Percentiles rank a stretch among this genome's conserved stretches.
phyloP scores from a whole-genome alignment of 2,329 filamentous ascomycete genomes.

The Aspergillus sojae region DNA sequence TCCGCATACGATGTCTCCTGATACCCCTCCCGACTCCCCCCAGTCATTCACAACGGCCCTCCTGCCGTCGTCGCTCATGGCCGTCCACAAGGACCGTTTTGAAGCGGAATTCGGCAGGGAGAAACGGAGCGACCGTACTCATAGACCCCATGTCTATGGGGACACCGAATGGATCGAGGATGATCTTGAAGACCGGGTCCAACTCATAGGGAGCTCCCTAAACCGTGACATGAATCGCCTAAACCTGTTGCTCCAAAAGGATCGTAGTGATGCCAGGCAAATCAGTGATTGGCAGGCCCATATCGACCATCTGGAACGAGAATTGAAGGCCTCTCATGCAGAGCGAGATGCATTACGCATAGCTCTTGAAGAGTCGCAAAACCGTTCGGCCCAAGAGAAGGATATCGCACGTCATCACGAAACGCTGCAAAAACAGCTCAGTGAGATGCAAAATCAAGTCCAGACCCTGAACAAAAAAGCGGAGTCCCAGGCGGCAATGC shows the following conservation, averaged over 20 bases:
- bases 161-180: not conserved
- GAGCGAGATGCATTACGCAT: constrained; percentile 1
- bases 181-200: not conserved
- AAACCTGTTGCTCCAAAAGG: not conserved
- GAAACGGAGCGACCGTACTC: not conserved
- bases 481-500: not conserved
- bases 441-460: not conserved
- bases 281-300: not conserved
- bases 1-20: not conserved
- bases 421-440: not conserved
- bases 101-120: not conserved
- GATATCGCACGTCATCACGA: not conserved
- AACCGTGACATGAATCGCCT: not conserved
- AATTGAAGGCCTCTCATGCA: not conserved
- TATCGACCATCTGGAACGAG: not conserved
- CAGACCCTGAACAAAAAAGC: not conserved
- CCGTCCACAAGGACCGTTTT: not conserved
- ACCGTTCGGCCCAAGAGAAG: not conserved
- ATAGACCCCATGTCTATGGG: not conserved
- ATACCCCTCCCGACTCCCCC: not conserved
- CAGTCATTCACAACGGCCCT: not conserved
- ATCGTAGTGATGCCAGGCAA: not conserved
- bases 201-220: not conserved
- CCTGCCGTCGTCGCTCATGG: not conserved
- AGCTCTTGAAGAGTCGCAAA: not conserved